These are phyloP conservation scores for Boletus pseudopeckii DNA, from an alignment of 768 basidiomycete genomes.

Conservation along the genomic window DNA sequence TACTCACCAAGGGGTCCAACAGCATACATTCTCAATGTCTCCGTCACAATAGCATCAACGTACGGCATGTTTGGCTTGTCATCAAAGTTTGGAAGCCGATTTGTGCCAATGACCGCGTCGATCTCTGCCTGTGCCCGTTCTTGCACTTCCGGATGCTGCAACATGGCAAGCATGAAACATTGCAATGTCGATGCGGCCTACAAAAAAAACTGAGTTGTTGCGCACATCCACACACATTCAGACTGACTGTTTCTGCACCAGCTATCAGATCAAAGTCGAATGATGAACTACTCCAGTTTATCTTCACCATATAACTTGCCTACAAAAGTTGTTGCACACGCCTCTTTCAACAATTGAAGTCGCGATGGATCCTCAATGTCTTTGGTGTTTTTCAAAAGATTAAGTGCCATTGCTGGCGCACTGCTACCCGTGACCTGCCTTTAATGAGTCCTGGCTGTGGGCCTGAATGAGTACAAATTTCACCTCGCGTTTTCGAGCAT, in stretches of 20 bases:
- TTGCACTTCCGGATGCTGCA: constrained; percentile 31
- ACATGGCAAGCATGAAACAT: constrained; percentile 33
- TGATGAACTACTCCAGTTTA: background rate
- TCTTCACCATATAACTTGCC: constrained; percentile 9
- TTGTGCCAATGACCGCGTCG: constrained; percentile 25
- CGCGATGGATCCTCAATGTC: constrained; percentile 6
- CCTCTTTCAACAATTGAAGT: constrained; percentile 6
- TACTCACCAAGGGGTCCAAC: constrained; percentile 20
- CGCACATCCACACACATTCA: background rate
- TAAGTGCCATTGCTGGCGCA: constrained; percentile 10
- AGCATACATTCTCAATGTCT: constrained; percentile 23
- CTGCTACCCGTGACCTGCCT: constrained; percentile 11
- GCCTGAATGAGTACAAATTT: background rate
- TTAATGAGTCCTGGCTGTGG: background rate
- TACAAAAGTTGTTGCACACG: constrained; percentile 9
- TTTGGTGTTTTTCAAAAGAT: constrained; percentile 2
- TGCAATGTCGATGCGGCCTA: constrained; percentile 9
- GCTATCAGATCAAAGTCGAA: constrained; percentile 7
- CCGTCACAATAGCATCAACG: constrained; percentile 25
- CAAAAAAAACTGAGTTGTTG: background rate
- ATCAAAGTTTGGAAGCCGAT: constrained; percentile 25
- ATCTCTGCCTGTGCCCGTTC: constrained; percentile 30
- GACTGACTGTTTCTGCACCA: constrained; percentile 19
- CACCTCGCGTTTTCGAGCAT: constrained; percentile 13
- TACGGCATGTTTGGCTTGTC: constrained; percentile 27